Evolutionary conservation across 1,284 basidiomycete species (phyloP), one percentile per base, ranked within the genome.

Genomic region (Stereum hirsutum): DNA sequence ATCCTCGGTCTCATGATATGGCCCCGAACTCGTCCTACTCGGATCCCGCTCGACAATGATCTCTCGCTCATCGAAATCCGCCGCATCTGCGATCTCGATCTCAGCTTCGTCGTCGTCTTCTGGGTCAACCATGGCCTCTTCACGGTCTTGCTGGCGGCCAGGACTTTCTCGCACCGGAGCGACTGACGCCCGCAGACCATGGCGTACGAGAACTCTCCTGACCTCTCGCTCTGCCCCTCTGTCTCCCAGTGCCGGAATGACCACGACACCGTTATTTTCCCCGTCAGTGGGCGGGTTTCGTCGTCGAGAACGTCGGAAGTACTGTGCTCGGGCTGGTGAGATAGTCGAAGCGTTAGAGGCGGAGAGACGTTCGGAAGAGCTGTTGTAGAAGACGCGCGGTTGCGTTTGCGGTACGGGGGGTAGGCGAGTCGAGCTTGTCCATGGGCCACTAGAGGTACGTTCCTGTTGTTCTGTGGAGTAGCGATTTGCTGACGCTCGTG

Each of bases 141-240:
- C 28, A 15, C 28, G 28, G 12, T 31, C 28, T 11, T 15, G 28
- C 28, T 31, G 12, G 5, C 15, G 12, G 15, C 5, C 28, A 31
- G 12, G 28, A 31, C 10, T 30, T 39, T 15, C n/a, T n/a, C n/a
- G n/a, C 31, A 20, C 6, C 21, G 25, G 2, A 32, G 27, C 19
- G 49, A 26, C 42, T 60, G 50, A 4, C 37, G 50, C 51, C 51
- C 42, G 58, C 46, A 46, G 57, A 49, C 50, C 67, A 59, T 74
- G 74, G 8, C 65, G 60, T 20, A 69, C 68, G 43, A 83, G 61
- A 37, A 79, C 59, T 33, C 72, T 68, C 50, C 75, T 68, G 26
- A 82, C 72, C 48, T 78, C 74, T 49, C 70, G 68, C 55, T 81
- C 79, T n/a, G 77, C 68, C 23, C 64, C 61, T n/a, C 61, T 66